Base-by-base conservation (phyloP, 2,329 filamentous ascomycete genomes). In the Lachnellula suecica region DNA sequence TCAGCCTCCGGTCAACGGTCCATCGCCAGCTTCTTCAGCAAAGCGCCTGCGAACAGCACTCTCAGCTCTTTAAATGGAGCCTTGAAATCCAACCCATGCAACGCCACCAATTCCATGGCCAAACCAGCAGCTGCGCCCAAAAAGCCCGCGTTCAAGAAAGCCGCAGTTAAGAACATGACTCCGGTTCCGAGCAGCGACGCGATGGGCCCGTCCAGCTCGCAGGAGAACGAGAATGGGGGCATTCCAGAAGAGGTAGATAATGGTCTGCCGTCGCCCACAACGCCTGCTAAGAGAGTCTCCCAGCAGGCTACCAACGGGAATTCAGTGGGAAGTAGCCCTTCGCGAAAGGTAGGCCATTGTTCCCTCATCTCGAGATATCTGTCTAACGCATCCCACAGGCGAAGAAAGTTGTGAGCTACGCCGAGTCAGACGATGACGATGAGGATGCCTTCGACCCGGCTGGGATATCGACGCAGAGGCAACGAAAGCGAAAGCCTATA, bases 181-280 rank as follows among this genome's bases (percentile, higher is more conserved):
- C 90, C 91, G 4, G 81, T 87, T 5, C 87, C 91, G 4, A 96
- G 89, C 70, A 95, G 91, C 70, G 90, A 95, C 70, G 81, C 79
- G 31, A 69, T 83, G 23, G 83, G 87, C 48, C 84, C 84, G 20
- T 77, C 79, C 1, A 88, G 84, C 68, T 87, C 86, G 0, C 84
- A 89, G 57, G 83, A 88, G 61, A 85, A 87, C 57, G 76, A 82
- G 51, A 74, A 75, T 55, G 59, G 59, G 34, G 64, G 62, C 9
- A 59, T 66, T 19, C 60, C 59, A 41, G 77, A 79, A 70, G 79
- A 80, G 69, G 77, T 76, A 63, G 72, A 79, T 68, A 74, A 77
- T 69, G 76, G 75, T 72, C 68, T 74, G 64, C 71, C 66, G 34
- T 77, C 71, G 49, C 67, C 70, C 44, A 57, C 67, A 55, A 71